phyloP scores from a whole-genome alignment of 164 flowering plant species.

The Saururus chinensis region DNA sequence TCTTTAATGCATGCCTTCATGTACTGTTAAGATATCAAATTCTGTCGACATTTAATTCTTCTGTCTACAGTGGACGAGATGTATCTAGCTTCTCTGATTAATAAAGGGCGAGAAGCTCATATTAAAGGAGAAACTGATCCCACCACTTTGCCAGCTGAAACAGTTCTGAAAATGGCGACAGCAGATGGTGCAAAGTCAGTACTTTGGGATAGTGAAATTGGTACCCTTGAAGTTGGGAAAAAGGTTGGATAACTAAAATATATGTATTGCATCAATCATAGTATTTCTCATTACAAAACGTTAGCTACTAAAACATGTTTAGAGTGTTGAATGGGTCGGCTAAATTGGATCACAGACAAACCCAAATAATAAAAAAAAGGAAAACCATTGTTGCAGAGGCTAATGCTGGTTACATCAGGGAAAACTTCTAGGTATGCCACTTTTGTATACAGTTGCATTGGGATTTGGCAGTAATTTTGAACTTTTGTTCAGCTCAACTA shows the following conservation, averaged over 20 bases:
- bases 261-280: not conserved
- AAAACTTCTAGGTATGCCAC: too few relatives aligned
- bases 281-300: not conserved
- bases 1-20: not conserved
- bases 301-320: not conserved
- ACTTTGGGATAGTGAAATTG: slow-evolving; percentile 84
- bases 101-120: slow-evolving; percentile 80
- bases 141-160: slow-evolving; percentile 72
- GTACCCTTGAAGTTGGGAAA: slow-evolving; percentile 79
- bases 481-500: too few relatives aligned
- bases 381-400: too few relatives aligned
- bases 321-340: not conserved
- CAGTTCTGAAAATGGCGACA: slow-evolving; percentile 68
- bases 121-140: slow-evolving; percentile 70
- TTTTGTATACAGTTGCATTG: too few relatives aligned
- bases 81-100: slow-evolving; percentile 84
- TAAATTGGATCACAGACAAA: not conserved
- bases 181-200: slow-evolving; percentile 78
- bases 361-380: too few relatives aligned
- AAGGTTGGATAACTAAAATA: slow-evolving; percentile 35
- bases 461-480: too few relatives aligned
- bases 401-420: too few relatives aligned
- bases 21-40: not conserved
- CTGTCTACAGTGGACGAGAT: slow-evolving; percentile 74
- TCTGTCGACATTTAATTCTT: not conserved